Percentiles rank a stretch among this genome's conserved stretches.
These are phyloP conservation scores for Ophiognomonia clavigignenti-juglandacearum DNA, from an alignment of 2,329 filamentous ascomycete species.

Conservation along the genomic window DNA sequence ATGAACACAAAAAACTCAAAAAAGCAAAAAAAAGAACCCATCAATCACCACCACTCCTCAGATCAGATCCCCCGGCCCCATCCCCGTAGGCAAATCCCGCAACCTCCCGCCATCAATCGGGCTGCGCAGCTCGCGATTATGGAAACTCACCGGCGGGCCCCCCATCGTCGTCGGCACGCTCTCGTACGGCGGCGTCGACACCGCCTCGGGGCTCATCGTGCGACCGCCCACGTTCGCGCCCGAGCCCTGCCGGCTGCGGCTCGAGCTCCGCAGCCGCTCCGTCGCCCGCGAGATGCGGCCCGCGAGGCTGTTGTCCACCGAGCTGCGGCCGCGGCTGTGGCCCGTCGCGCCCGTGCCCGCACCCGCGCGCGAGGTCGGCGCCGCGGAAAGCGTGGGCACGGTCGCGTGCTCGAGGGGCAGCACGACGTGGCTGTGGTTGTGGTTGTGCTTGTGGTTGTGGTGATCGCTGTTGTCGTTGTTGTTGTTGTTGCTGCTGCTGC, in stretches of 20 bases:
- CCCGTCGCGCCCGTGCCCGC: no score
- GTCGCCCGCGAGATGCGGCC: slow-evolving; percentile 53
- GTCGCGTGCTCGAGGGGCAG: slow-evolving; percentile 33
- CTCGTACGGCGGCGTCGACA: slow-evolving; percentile 30
- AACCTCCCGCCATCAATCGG: slow-evolving; percentile 18
- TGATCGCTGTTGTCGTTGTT: slow-evolving; percentile 14
- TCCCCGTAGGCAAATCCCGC: slow-evolving; percentile 17
- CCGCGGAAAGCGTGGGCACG: slow-evolving; percentile 40
- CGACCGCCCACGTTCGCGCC: slow-evolving; percentile 30
- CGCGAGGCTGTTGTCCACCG: slow-evolving; percentile 45
- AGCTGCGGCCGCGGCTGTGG: slow-evolving; percentile 55
- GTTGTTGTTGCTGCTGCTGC: slow-evolving; percentile 37
- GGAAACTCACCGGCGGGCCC: slow-evolving; percentile 33
- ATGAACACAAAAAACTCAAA: slow-evolving; percentile 2
- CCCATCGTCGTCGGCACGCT: slow-evolving; percentile 23
- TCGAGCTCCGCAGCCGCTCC: slow-evolving; percentile 56
- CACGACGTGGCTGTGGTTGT: neutral
- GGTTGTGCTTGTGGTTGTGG: slow-evolving; percentile 21
- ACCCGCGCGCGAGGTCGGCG: slow-evolving; percentile 36
- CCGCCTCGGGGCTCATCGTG: slow-evolving; percentile 33
- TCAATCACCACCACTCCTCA: slow-evolving; percentile 52
- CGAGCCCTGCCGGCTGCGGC: slow-evolving; percentile 43
- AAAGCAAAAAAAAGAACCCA: slow-evolving; percentile 10
- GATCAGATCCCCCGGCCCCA: slow-evolving; percentile 27
- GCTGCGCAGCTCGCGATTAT: slow-evolving; percentile 32